Evolutionary conservation across 2,329 filamentous ascomycete species (phyloP).

Genomic region (Cytospora leucostoma): DNA sequence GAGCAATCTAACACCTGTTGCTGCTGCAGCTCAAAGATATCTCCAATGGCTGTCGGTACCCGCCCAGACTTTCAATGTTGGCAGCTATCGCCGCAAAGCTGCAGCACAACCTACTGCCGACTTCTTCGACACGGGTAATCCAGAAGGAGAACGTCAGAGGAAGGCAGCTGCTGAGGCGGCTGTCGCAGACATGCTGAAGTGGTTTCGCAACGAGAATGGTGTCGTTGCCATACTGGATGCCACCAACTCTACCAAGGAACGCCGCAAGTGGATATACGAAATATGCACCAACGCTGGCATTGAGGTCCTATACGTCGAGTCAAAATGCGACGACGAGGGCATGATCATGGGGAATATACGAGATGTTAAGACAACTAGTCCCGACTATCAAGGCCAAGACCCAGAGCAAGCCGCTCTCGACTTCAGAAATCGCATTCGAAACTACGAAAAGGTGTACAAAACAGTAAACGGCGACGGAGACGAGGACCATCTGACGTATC

Average conservation of each 20-base stretch:
- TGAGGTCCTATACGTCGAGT: constrained; percentile 94
- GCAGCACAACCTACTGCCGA: constrained; percentile 89
- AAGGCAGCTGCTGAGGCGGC: constrained; percentile 88
- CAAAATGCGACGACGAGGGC: constrained; percentile 92
- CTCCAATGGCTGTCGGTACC: constrained; percentile 95
- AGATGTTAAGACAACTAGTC: constrained; percentile 94
- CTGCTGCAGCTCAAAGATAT: constrained; percentile 75
- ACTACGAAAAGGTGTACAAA: constrained; percentile 97
- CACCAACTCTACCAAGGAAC: constrained; percentile 90
- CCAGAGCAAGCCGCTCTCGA: constrained; percentile 88
- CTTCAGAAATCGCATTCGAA: constrained; percentile 90
- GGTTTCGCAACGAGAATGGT: constrained; percentile 76
- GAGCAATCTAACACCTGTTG: constrained; percentile 28
- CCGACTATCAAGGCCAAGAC: constrained; percentile 92
- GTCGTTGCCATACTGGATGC: constrained; percentile 93
- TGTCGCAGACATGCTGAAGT: constrained; percentile 88
- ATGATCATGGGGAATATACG: constrained; percentile 98
- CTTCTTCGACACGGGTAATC: constrained; percentile 92
- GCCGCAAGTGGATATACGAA: constrained; percentile 89
- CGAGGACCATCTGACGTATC: constrained; percentile 85
- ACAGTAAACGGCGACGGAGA: constrained; percentile 80
- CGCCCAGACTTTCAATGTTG: constrained; percentile 95
- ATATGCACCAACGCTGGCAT: constrained; percentile 73
- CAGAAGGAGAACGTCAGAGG: constrained; percentile 86
- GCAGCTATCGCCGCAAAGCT: constrained; percentile 86